phyloP scores from a whole-genome alignment of 2,329 filamentous ascomycete species.

The Phyllosticta paracitricarpa region DNA sequence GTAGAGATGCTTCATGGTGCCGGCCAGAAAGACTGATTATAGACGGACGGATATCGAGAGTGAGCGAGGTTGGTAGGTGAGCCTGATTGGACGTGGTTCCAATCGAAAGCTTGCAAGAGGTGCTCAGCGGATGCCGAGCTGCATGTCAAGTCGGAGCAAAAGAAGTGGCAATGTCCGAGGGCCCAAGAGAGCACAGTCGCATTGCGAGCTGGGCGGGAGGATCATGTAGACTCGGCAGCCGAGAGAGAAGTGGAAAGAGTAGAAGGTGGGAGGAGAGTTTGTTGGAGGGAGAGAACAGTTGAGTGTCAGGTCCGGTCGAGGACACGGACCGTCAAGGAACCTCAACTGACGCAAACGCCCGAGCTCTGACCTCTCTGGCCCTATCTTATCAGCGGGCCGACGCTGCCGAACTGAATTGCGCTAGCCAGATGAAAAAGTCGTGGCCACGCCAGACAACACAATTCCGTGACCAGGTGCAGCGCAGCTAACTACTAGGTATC shows the following conservation, averaged over 20 bases:
- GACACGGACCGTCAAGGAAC: too few relatives aligned
- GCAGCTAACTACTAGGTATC: too few relatives aligned
- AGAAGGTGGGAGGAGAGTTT: not conserved
- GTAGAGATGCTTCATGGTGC: slow-evolving; percentile 39
- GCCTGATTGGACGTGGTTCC: too few relatives aligned
- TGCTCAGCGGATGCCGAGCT: not conserved
- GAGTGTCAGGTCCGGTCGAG: too few relatives aligned
- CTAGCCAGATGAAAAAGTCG: too few relatives aligned
- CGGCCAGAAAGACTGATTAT: not conserved
- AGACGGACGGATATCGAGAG: not conserved
- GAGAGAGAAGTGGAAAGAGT: not conserved
- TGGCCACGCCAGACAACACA: too few relatives aligned
- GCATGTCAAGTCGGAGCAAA: slow-evolving; percentile 2
- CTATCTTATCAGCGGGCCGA: not conserved
- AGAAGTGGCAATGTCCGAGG: not conserved
- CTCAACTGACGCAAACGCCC: too few relatives aligned
- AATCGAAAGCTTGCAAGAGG: not conserved
- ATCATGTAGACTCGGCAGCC: not conserved
- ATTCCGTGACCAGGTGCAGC: too few relatives aligned
- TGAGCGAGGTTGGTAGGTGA: not conserved
- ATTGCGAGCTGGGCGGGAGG: not conserved
- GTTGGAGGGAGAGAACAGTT: too few relatives aligned
- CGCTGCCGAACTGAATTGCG: not conserved
- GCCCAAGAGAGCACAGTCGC: not conserved
- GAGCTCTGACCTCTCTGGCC: not conserved